Evolutionary conservation across 179 eudicot species (phyloP).

Genomic region (Gypsophila paniculata): DNA sequence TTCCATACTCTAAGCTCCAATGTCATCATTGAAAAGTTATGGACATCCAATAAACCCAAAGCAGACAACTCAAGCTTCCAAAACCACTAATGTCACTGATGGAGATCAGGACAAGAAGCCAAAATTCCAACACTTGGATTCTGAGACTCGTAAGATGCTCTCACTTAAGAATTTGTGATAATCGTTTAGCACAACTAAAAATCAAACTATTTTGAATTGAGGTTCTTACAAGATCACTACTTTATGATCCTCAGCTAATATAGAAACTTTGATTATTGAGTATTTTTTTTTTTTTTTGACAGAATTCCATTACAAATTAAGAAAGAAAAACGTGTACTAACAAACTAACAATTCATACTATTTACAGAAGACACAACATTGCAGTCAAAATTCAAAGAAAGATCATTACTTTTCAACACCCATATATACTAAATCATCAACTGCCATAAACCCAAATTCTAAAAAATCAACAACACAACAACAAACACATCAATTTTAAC

Average conservation of each 20-base stretch:
- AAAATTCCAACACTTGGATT: not conserved
- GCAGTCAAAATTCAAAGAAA: not conserved
- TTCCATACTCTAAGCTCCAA: slow-evolving; percentile 4
- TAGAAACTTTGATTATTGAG: too few species aligned
- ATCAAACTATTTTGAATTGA: not conserved
- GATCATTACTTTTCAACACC: slow-evolving; percentile 6
- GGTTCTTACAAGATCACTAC: not conserved
- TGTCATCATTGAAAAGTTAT: not conserved
- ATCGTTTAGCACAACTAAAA: not conserved
- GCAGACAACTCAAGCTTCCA: not conserved
- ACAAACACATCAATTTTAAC: not conserved
- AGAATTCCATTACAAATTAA: slow-evolving; percentile 9
- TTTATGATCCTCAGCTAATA: not conserved
- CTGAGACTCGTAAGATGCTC: not conserved
- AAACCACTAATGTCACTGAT: not conserved
- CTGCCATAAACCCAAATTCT: slow-evolving; percentile 15
- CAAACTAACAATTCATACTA: too few species aligned
- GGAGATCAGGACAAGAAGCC: not conserved
- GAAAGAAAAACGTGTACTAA: not conserved
- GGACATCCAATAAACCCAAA: slow-evolving; percentile 4
- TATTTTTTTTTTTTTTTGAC: not conserved
- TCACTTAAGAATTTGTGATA: not conserved
- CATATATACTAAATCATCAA: slow-evolving; percentile 15
- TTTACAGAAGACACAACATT: not conserved
- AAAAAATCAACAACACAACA: not conserved